Conservation (phyloP, 495 filamentous ascomycete genomes). For the Xylona heveae region DNA sequence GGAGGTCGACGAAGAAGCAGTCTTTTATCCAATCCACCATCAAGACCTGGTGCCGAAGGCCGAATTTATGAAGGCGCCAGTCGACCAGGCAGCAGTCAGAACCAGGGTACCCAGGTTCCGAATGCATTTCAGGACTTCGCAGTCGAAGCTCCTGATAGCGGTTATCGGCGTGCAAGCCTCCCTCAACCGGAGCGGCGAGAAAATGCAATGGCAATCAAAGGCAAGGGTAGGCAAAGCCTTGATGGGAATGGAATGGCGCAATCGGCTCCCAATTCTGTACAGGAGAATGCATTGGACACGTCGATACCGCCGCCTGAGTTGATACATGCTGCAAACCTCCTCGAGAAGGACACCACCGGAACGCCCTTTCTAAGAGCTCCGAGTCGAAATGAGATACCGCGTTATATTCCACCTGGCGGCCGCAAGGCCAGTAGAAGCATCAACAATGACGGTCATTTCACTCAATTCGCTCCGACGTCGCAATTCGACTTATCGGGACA, state of each 20-base stretch:
- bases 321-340: constrained; percentile 9
- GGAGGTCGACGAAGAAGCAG: constrained; percentile 2
- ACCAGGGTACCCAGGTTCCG: no score
- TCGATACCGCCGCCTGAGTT: neutral
- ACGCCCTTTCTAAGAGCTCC: constrained; percentile 18
- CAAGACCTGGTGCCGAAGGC: neutral
- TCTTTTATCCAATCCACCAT: neutral
- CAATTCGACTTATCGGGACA: constrained; percentile 4
- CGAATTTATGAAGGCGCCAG: neutral
- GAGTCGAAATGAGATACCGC: constrained; percentile 5
- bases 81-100: no score
- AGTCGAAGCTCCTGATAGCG: no score
- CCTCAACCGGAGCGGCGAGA: constrained; percentile 2
- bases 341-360: constrained; percentile 16
- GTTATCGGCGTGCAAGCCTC: no score
- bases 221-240: neutral
- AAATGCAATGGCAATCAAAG: neutral
- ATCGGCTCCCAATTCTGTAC: neutral
- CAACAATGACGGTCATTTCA: constrained; percentile 10
- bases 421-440: constrained; percentile 5
- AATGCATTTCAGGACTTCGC: no score
- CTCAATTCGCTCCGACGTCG: constrained; percentile 6
- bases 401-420: neutral
- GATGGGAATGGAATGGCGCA: neutral
- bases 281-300: no score